These are phyloP conservation scores for Linnemannia elongata DNA, from an alignment of 192 early-diverging fungal species.

Conservation along the genomic window DNA sequence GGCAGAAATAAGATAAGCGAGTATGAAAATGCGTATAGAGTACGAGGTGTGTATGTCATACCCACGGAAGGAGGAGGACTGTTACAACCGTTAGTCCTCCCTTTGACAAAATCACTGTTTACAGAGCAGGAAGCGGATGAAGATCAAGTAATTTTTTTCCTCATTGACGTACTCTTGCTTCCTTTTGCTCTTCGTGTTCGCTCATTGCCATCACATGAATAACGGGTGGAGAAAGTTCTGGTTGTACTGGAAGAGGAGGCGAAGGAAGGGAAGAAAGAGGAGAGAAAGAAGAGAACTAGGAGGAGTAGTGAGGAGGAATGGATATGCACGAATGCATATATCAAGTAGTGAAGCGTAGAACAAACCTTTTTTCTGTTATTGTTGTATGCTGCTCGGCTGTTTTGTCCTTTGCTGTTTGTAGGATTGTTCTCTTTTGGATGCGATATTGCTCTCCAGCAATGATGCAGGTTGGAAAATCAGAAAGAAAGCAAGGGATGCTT, in stretches of 20 bases:
- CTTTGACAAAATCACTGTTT: background rate
- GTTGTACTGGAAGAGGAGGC: background rate
- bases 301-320: background rate
- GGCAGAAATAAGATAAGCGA: background rate
- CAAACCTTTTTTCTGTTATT: background rate
- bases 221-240: too few species aligned
- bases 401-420: background rate
- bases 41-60: too few species aligned
- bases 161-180: background rate
- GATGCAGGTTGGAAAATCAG: too few species aligned
- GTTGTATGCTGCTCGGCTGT: background rate
- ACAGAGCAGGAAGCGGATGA: background rate
- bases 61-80: too few species aligned
- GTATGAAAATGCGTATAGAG: too few species aligned
- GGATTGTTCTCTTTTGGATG: too few species aligned
- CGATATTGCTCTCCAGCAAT: too few species aligned
- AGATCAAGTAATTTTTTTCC: background rate
- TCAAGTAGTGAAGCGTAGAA: background rate
- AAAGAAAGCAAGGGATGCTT: too few species aligned
- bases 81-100: background rate
- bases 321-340: background rate
- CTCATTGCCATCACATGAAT: background rate
- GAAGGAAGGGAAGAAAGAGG: background rate
- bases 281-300: background rate
- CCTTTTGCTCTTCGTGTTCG: background rate